Conservation (phyloP, 495 filamentous ascomycete genomes). For the Thozetella sp. region DNA sequence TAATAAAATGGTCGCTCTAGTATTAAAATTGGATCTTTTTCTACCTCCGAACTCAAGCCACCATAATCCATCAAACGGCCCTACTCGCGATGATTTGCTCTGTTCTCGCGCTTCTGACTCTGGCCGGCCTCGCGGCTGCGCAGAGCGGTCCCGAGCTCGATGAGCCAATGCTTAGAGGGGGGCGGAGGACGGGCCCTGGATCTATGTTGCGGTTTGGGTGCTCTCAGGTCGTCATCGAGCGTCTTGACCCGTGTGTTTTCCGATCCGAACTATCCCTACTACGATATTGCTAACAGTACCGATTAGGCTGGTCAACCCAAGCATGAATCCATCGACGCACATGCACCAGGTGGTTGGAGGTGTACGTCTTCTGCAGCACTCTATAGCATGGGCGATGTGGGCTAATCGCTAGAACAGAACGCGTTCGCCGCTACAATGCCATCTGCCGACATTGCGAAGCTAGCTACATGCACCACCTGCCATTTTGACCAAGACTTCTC, state of each 20-base stretch:
- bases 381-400: too few species aligned
- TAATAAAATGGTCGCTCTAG: not conserved
- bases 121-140: conserved; percentile 6
- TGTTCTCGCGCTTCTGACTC: conserved; percentile 7
- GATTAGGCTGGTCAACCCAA: conserved; percentile 18
- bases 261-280: not conserved
- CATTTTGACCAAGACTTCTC: conserved; percentile 22
- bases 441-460: conserved; percentile 14
- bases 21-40: not conserved
- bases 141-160: conserved; percentile 10
- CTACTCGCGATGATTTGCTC: conserved; percentile 9
- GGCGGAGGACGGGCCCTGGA: conserved; percentile 4
- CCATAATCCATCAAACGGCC: not conserved
- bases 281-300: not conserved
- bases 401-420: conserved; percentile 6
- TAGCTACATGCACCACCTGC: conserved; percentile 22
- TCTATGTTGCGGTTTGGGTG: conserved; percentile 25
- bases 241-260: conserved; percentile 22
- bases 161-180: conserved; percentile 12
- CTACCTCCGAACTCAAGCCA: not conserved
- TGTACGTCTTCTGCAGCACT: conserved; percentile 4
- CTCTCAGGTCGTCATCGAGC: conserved; percentile 26
- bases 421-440: conserved; percentile 19
- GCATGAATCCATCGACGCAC: conserved; percentile 22
- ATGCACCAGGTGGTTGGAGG: conserved; percentile 27